Evolutionary conservation across 495 filamentous ascomycete genomes (phyloP), one percentile per base, ranked within the genome.

Genomic region (Cercophora newfieldiana): DNA sequence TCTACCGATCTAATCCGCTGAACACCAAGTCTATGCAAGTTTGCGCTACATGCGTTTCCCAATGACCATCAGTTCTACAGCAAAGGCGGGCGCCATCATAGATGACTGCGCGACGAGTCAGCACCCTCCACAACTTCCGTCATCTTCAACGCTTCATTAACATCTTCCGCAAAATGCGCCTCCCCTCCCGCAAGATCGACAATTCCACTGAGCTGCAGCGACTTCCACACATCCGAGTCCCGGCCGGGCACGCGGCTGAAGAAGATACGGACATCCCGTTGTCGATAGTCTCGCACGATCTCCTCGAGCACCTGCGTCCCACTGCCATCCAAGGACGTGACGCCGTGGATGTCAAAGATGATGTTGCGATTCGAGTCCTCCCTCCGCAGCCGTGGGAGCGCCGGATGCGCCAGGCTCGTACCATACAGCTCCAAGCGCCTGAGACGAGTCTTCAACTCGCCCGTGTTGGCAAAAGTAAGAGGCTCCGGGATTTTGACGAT

Each of bases 401-500:
- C 92, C 0, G 96, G 96, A 63, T 98, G 96, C 0, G 91, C 90
- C 48, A 80, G 79, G n/a, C 77, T 87, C 0, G 92, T 91, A 14
- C 95, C 95, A 71, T 98, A 97, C 24, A 91, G 81, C 75, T 98
- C 95, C 7, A 99, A 79, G 14, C 96, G 81, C 18, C 91, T 82
- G 5, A 99, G 83, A 7, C 96, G 82, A 62, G 87, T 89, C 79
- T 94, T 96, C 22, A 99, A 81, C 61, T 95, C 91, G 21, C 96
- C 96, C 0, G 96, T 97, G 72, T 99, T 99, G 60, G 95, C 94
- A 70, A 99, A 99, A 0, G 96, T 98, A 48, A 99, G 81, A 0
- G 94, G 94, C 70, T 98, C 96, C 0, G 95, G 95, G 69, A 99
- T 97, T 77, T 97, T 97, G 58, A 98, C 93, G 66, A 99, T 96